phyloP scores from a whole-genome alignment of 75 land plant species.

The Larix kaempferi region DNA sequence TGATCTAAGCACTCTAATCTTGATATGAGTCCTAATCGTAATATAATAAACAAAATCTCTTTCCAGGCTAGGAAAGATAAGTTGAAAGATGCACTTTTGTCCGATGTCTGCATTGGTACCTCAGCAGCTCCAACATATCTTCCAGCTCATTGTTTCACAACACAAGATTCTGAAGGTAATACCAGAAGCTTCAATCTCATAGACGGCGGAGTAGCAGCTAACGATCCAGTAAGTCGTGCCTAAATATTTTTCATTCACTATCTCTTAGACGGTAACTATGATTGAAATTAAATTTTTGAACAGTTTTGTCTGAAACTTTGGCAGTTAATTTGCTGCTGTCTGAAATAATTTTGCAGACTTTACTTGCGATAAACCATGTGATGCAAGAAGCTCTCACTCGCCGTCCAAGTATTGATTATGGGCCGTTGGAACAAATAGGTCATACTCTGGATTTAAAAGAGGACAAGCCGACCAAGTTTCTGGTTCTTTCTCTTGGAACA shows the following conservation, averaged over 20 bases:
- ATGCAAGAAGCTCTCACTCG: constrained; percentile 7
- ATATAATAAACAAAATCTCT: neutral
- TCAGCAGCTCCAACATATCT: constrained; percentile 38
- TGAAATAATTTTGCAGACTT: neutral
- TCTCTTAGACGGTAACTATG: too few species aligned
- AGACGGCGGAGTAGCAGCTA: constrained; percentile 20
- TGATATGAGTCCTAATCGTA: too few species aligned
- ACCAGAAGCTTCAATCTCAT: constrained; percentile 2
- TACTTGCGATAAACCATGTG: constrained; percentile 21
- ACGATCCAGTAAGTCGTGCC: constrained; percentile 29
- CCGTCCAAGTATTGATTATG: too few species aligned
- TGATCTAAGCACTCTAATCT: too few species aligned
- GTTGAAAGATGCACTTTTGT: neutral
- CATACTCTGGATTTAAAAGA: neutral
- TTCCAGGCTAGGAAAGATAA: neutral
- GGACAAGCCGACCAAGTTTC: constrained; percentile 17
- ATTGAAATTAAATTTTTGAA: too few species aligned
- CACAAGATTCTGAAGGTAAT: neutral
- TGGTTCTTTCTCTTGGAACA: constrained; percentile 40
- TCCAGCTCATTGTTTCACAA: constrained; percentile 13
- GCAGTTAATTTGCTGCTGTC: too few species aligned
- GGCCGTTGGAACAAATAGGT: too few species aligned
- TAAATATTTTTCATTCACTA: too few species aligned
- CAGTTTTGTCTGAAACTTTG: too few species aligned
- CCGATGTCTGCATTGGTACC: constrained; percentile 13